Evolutionary conservation across 495 filamentous ascomycete genomes (phyloP), one percentile per base, ranked within the genome.

Genomic region (Podospora conica): DNA sequence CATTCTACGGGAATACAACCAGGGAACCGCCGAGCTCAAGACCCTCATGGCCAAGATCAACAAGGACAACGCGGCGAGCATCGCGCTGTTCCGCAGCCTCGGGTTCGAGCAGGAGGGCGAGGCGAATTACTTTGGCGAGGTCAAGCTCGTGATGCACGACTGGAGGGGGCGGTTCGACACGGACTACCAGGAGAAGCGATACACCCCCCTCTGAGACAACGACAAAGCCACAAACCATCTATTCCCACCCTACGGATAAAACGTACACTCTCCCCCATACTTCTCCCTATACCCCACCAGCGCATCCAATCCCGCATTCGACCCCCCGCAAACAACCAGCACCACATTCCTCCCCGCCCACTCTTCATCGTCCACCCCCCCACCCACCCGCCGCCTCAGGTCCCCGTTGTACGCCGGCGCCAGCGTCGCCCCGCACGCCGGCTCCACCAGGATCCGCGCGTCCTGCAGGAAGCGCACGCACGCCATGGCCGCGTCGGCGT

Each of bases 241-340:
- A 48, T 48, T 40, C 33, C 5, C 6, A 7, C 2, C 10, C 40
- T 48, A 48, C 15, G 40, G 15, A 48, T 48, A 7, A 48, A 48
- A 48, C 40, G 15, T n/a, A 48, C 40, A 48, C 61, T 62, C 56
- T 21, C 73, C 67, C 48, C 74, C 82, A 74, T 82, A 91, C 65
- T 76, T 78, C 78, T 83, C 76, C 71, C 81, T 80, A 77, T 89
- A 98, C 60, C 76, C 76, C 55, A 77, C 78, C 70, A 96, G 75
- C 72, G 87, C 85, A 21, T 89, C 86, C 25, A 89, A 76, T 4
- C 86, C 88, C 56, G 93, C 84, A 75, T 90, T 90, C 55, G 83
- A 87, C 9, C 94, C 94, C 0, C 94, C 94, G 74, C 94, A 98
- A 23, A 97, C 85, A 24, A 96, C 81, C 61, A 98, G 81, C 6